phyloP scores from a whole-genome alignment of 164 flowering plant species.

The Saururus chinensis region DNA sequence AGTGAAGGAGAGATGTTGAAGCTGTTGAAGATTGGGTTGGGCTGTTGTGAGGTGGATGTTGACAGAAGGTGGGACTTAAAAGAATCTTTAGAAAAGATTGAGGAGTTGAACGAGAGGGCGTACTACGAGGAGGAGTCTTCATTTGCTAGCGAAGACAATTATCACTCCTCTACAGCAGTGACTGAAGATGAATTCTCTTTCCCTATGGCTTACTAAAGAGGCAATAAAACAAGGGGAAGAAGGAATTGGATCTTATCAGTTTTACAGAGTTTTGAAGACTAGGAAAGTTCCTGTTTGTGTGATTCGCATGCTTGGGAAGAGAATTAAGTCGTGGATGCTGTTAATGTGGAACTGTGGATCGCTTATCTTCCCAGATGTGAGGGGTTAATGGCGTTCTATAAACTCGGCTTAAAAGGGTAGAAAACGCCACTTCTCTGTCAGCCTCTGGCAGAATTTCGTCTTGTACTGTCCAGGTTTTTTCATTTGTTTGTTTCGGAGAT shows the following conservation, averaged over 20 bases:
- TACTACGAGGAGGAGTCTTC: conserved; percentile 38
- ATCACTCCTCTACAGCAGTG: conserved; percentile 29
- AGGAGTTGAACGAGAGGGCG: conserved; percentile 45
- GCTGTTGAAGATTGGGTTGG: conserved; percentile 53
- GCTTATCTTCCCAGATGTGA: no score
- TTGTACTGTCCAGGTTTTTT: no score
- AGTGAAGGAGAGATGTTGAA: conserved; percentile 49
- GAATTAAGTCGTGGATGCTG: no score
- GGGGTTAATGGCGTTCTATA: no score
- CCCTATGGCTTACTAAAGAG: conserved; percentile 7
- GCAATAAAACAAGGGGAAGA: not conserved
- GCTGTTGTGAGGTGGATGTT: conserved; percentile 51
- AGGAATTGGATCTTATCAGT: not conserved
- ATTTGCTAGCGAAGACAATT: conserved; percentile 35
- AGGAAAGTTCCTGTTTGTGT: no score
- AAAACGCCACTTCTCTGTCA: no score
- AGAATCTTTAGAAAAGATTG: conserved; percentile 51
- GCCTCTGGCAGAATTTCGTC: no score
- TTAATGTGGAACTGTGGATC: no score
- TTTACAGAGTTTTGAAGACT: no score
- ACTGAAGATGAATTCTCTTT: conserved; percentile 31
- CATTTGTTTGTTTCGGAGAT: no score
- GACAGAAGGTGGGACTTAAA: conserved; percentile 56
- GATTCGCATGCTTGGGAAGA: no score
- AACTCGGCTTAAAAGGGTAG: no score